These are phyloP conservation scores for Decorospora gaudefroyi DNA, from an alignment of 2,329 filamentous ascomycete genomes.

Conservation along the genomic window DNA sequence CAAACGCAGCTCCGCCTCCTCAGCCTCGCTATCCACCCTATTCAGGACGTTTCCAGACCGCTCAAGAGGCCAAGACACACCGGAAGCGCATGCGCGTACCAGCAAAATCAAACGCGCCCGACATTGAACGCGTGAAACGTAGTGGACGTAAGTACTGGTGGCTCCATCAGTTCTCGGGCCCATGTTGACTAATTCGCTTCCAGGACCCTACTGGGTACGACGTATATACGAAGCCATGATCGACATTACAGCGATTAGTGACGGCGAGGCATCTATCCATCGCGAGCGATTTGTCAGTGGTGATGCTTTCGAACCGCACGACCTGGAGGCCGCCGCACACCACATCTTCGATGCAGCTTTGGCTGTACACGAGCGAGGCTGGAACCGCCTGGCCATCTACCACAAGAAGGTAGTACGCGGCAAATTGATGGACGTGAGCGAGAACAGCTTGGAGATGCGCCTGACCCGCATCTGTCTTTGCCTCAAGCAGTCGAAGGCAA, in stretches of 20 bases:
- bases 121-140: conserved; percentile 29
- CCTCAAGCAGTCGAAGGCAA: conserved; percentile 30
- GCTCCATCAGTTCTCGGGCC: neutral
- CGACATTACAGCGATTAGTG: conserved; percentile 23
- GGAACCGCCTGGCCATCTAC: conserved; percentile 25
- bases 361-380: conserved; percentile 35
- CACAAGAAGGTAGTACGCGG: conserved; percentile 34
- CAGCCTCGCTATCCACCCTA: conserved; percentile 23
- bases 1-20: neutral
- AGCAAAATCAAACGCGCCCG: conserved; percentile 18
- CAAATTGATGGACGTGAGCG: conserved; percentile 22
- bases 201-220: conserved; percentile 38
- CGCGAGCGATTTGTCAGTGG: conserved; percentile 23
- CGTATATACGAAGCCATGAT: conserved; percentile 40
- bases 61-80: conserved; percentile 22
- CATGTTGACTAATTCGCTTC: conserved; percentile 3
- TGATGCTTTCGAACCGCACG: conserved; percentile 13
- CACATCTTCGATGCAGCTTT: conserved; percentile 35
- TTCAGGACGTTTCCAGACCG: conserved; percentile 22
- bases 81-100: conserved; percentile 21
- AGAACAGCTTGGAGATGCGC: conserved; percentile 25
- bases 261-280: conserved; percentile 22
- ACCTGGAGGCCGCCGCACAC: conserved; percentile 40
- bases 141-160: conserved; percentile 23
- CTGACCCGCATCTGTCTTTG: conserved; percentile 28